A percentile compares a stretch with the other conserved stretches of the same genome.
Evolutionary conservation across 208 protist genomes (phyloP).

Genomic region (Trypanosoma avium): DNA sequence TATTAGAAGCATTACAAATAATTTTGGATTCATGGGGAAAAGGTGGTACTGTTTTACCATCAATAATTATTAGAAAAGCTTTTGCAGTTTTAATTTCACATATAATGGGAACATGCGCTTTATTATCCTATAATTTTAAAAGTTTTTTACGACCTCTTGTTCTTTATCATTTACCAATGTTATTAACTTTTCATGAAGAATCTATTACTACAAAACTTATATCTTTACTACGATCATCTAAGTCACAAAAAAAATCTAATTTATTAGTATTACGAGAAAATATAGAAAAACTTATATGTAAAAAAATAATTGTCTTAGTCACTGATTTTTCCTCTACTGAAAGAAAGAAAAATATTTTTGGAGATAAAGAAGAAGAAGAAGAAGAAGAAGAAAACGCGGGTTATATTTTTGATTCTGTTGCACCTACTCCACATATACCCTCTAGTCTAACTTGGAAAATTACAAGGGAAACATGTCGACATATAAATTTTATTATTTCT

Average conservation of each 20-base stretch:
- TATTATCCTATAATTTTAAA: background rate
- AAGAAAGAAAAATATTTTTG: background rate
- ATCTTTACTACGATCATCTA: slow-evolving; percentile 4
- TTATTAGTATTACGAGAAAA: background rate
- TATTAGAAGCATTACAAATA: slow-evolving; percentile 20
- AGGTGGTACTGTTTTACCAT: background rate
- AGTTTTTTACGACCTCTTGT: slow-evolving; percentile 5
- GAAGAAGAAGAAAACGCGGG: background rate
- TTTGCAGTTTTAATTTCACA: slow-evolving; percentile 24
- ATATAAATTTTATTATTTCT: background rate
- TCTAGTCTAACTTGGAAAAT: slow-evolving; percentile 10
- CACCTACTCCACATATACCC: background rate
- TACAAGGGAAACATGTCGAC: background rate
- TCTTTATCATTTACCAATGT: slow-evolving; percentile 9
- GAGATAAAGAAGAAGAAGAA: background rate
- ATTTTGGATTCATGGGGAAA: slow-evolving; percentile 25
- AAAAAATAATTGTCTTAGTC: too few relatives aligned
- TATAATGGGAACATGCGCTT: slow-evolving; percentile 11
- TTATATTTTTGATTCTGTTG: slow-evolving; percentile 23
- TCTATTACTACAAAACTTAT: background rate
- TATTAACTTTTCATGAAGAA: background rate
- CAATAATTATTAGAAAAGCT: slow-evolving; percentile 15
- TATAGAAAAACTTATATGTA: too few relatives aligned
- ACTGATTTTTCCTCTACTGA: background rate
- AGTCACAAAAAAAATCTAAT: slow-evolving; percentile 4